Base-by-base conservation (phyloP, 2,329 filamentous ascomycete species). In the Beauveria asiatica region DNA sequence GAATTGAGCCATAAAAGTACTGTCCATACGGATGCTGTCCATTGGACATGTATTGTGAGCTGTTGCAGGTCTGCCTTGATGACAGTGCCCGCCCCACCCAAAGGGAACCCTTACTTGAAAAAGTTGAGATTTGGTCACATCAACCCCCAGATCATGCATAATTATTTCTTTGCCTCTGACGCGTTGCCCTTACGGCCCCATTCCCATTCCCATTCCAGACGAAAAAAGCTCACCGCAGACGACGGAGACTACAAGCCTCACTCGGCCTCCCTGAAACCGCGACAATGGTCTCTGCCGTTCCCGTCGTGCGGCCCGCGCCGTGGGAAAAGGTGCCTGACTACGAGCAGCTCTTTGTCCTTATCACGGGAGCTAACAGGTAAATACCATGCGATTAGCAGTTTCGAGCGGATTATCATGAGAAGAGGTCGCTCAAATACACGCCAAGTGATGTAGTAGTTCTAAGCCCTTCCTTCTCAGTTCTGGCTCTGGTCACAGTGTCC, bases 341-440 rank as follows among this genome's bases (percentile, higher is more conserved):
- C 37, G 75, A 81, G 62, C 81, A 82, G 67, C 73, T 80, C 51
- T 84, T 84, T 69, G 84, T 90, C 9, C 78, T 96, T 44, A 83
- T 96, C 45, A 96, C 91, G 0, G 91, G 91, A 57, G 89, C 90
- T 41, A 96, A 95, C 74, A 92, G 90, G 91, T 92, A 80, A 61
- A 69, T 65, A 59, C 62, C 62, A 21, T 56, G 55, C 16, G 25
- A 27, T 41, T 39, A 39, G 56, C 33, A 59, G 27, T 8, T n/a
- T 37, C 13, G 59, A 41, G 37, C n/a, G 41, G 25, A 25, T 11
- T 23, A 3, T 9, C 45, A 53, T 21, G 7, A 39, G 17, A 17
- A 21, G 37, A 44, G 19, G 3, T 49, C 16, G 27, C 8, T 2
- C 33, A 5, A 49, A 21, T 17, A 27, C 21, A 4, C 21, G 17